These are phyloP conservation scores for Chalaropsis thielavioides DNA, from an alignment of 2,329 filamentous ascomycete genomes.

Conservation along the genomic window DNA sequence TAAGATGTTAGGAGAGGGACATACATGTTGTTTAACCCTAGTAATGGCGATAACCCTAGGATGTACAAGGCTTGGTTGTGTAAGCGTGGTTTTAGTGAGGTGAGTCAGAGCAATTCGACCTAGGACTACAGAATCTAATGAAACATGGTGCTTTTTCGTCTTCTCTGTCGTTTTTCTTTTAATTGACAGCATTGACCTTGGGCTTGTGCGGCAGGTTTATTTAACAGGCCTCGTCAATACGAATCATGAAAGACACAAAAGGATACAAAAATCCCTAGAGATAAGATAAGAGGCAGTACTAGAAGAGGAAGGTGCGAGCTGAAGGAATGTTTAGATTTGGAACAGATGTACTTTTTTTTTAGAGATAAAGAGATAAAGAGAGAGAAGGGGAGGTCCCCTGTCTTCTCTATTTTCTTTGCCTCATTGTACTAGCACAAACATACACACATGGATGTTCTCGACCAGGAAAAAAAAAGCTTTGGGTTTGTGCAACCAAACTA, in stretches of 20 bases:
- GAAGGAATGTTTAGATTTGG: background rate
- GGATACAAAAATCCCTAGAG: background rate
- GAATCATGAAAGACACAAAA: background rate
- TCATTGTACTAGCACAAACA: background rate
- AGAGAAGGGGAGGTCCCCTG: no score
- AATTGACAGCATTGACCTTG: background rate
- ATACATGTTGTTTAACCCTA: no score
- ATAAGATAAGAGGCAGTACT: background rate
- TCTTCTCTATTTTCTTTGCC: no score
- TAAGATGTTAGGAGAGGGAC: no score
- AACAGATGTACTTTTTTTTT: background rate
- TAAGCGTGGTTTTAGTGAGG: no score
- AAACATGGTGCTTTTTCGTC: no score
- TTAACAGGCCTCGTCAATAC: background rate
- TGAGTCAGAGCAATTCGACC: no score
- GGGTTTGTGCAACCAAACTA: background rate
- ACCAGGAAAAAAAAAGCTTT: background rate
- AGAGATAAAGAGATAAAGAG: no score
- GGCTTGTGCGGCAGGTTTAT: background rate
- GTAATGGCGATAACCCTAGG: no score
- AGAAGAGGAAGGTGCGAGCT: background rate
- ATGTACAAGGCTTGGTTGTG: no score
- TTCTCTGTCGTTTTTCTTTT: no score
- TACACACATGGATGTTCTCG: background rate
- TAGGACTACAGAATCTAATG: no score